Percentiles rank a stretch among this genome's conserved stretches.
Evolutionary conservation across 345 rosid species (phyloP).

Genomic region (Sonneratia caseolaris): DNA sequence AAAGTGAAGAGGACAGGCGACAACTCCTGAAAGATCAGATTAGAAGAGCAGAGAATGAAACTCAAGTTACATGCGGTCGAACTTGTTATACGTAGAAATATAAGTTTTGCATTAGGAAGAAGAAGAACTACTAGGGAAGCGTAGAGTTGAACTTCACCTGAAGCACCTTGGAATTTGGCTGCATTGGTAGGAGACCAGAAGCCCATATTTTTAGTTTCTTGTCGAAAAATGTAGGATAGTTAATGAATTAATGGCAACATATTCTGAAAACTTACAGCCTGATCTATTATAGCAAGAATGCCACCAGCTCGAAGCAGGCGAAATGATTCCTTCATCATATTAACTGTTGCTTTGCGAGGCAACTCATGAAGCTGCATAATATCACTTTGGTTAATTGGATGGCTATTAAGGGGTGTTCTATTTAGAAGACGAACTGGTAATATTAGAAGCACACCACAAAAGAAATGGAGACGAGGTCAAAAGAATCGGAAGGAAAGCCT

Average conservation of each 20-base stretch:
- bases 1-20: conserved; percentile 49
- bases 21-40: conserved; percentile 24
- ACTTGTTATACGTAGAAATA: background rate
- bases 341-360: conserved; percentile 32
- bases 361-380: conserved; percentile 50
- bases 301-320: conserved; percentile 51
- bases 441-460: conserved; percentile 27
- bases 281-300: conserved; percentile 41
- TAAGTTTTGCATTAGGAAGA: background rate
- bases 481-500: conserved; percentile 49
- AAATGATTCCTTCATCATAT: conserved; percentile 34
- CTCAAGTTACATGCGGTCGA: background rate
- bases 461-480: conserved; percentile 40
- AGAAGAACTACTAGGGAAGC: background rate
- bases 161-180: conserved; percentile 54
- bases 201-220: conserved; percentile 3
- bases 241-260: background rate
- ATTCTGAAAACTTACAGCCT: conserved; percentile 25
- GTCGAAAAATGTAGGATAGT: background rate
- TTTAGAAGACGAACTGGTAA: background rate
- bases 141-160: conserved; percentile 33
- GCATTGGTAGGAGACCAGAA: conserved; percentile 10
- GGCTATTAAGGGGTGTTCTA: background rate
- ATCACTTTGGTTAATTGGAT: conserved; percentile 1
- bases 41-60: background rate